Base-by-base conservation (phyloP, 345 rosid species). In the Populus euphratica region DNA sequence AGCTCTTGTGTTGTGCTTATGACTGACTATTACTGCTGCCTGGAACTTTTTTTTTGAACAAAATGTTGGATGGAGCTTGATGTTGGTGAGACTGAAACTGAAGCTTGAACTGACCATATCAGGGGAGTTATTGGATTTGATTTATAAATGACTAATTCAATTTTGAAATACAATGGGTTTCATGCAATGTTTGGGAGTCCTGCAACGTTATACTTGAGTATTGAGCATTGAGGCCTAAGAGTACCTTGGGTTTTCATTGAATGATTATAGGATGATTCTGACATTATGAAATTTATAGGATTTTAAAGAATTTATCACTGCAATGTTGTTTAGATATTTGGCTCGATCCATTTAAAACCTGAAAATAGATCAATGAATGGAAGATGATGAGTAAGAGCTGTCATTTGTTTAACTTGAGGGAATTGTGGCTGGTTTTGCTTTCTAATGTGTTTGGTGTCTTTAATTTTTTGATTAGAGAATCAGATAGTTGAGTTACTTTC, bases 161-260 rank as follows among this genome's bases (percentile, higher is more conserved):
- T 59, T 68, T 79, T 59, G n/a, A 27, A 74, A 69, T 73, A 66
- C 82, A 62, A 36, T 39, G 68, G 73, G 21, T 50, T 76, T 33
- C 35, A 29, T 67, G n/a, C 44, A 68, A 56, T 66, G 6, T 52
- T 68, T 76, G 78, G 65, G 66, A 76, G 73, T 76, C 52, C 56
- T 7, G 69, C 12, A 23, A 59, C 29, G 21, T 21, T 18, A 7
- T 54, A 6, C 6, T 59, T 23, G 27, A 59, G 29, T 23, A 8
- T n/a, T 23, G 27, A 59, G 29, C 11, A 8, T 59, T 25, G 64
- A 59, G 64, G 64, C 25, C 64, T 59, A 25, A 59, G 29, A 59
- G 5, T 59, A 59, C 23, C 64, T 59, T 25, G 29, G 64, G 64
- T 59, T 59, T 56, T 59, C 64, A 3, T 59, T 59, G 64, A 59